Evolutionary conservation across 192 early-diverging fungal genomes (phyloP).

Genomic region (Cetraspora pellucida): DNA sequence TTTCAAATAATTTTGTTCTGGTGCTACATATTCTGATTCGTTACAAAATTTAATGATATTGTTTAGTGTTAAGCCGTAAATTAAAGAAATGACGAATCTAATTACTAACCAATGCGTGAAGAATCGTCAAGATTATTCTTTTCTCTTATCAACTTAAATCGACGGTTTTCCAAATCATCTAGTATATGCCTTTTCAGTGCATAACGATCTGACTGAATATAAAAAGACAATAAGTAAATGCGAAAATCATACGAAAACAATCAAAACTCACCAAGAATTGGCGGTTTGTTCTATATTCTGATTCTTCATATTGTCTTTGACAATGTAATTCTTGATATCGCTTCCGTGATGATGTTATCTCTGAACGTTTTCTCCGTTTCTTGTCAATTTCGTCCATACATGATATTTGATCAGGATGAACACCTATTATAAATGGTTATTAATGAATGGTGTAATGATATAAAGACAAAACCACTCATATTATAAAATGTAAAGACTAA

Average conservation of each 20-base stretch:
- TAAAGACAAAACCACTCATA: not conserved
- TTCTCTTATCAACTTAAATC: constrained; percentile 8
- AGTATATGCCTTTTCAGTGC: constrained; percentile 1
- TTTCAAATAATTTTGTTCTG: constrained; percentile 4
- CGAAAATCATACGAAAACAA: not conserved
- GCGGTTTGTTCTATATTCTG: constrained; percentile 1
- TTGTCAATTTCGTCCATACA: constrained; percentile 31
- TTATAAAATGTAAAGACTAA: not conserved
- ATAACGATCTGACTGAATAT: not conserved
- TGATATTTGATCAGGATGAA: not conserved
- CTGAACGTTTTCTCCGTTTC: not conserved
- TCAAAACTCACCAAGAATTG: constrained; percentile 24
- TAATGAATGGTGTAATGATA: not conserved
- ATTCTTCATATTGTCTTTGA: constrained; percentile 13
- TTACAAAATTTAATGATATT: not conserved
- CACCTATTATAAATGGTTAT: constrained; percentile 3
- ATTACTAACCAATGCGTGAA: not conserved
- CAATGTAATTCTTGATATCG: not conserved
- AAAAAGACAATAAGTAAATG: not conserved
- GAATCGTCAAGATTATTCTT: constrained; percentile 2
- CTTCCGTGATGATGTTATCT: constrained; percentile 11
- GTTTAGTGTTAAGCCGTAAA: not conserved
- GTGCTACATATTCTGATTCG: not conserved
- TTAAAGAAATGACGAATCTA: not conserved
- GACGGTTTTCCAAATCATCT: not conserved